phyloP scores from a whole-genome alignment of 2,329 filamentous ascomycete species.

The Coniochaeta sp. region DNA sequence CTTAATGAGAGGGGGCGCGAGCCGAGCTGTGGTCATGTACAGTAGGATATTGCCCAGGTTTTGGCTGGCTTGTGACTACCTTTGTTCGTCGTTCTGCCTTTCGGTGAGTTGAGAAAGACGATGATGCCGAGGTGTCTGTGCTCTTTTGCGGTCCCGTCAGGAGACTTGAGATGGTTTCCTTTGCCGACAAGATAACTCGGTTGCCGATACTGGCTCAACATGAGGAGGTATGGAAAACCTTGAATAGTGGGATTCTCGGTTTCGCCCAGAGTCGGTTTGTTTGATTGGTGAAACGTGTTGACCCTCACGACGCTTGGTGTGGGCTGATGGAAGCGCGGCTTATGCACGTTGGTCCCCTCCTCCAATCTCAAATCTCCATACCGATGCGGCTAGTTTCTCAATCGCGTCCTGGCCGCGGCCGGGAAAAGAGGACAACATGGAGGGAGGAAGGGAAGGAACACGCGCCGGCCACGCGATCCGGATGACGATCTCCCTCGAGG shows the following conservation, averaged over 20 bases:
- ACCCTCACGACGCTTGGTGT: background rate
- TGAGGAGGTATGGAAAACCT: too few relatives aligned
- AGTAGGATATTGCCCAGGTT: background rate
- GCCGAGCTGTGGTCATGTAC: background rate
- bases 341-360: background rate
- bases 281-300: background rate
- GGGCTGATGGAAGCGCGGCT: background rate
- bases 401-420: background rate
- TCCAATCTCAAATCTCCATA: background rate
- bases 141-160: background rate
- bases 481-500: background rate
- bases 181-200: background rate
- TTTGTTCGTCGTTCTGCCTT: background rate
- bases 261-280: background rate
- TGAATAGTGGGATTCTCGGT: background rate
- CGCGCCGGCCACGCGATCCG: background rate
- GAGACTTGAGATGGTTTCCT: background rate
- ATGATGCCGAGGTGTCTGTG: background rate
- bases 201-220: background rate
- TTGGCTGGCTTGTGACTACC: background rate
- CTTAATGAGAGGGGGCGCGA: background rate
- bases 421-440: background rate
- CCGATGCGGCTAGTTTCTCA: background rate
- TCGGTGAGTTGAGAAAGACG: background rate
- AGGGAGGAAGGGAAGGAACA: background rate